A percentile compares a stretch with the other conserved stretches of the same genome.
These are phyloP conservation scores for Linum trigynum DNA, from an alignment of 345 rosid genomes.

Conservation along the genomic window DNA sequence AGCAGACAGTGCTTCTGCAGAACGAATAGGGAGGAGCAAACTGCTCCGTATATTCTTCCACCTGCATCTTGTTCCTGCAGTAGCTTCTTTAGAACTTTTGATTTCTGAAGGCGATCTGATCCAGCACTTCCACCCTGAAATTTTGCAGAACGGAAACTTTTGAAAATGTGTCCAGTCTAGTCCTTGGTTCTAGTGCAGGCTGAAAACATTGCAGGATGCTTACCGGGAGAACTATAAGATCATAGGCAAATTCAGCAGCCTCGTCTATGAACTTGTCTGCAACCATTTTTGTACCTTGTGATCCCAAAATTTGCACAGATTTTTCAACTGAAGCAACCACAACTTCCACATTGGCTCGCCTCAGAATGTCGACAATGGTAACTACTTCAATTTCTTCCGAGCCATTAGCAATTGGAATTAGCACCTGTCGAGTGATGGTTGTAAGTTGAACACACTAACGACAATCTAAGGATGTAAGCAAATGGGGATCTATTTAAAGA, in stretches of 20 bases:
- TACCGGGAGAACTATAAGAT: constrained; percentile 82
- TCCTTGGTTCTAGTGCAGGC: background rate
- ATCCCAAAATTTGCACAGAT: constrained; percentile 46
- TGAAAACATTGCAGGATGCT: background rate
- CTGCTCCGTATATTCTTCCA: constrained; percentile 68
- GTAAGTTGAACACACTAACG: background rate
- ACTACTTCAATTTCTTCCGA: constrained; percentile 76
- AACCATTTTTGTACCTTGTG: constrained; percentile 64
- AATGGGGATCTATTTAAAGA: too few relatives aligned
- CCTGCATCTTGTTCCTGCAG: constrained; percentile 61
- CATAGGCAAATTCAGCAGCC: constrained; percentile 48
- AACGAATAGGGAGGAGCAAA: constrained; percentile 48
- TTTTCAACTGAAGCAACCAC: constrained; percentile 75
- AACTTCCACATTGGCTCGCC: constrained; percentile 77
- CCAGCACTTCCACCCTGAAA: constrained; percentile 64
- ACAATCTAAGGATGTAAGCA: constrained; percentile 2
- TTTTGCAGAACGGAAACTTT: background rate
- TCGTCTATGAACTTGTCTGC: constrained; percentile 65
- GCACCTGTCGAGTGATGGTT: constrained; percentile 41
- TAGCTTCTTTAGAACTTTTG: constrained; percentile 62
- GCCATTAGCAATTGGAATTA: constrained; percentile 79
- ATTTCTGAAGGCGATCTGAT: constrained; percentile 53
- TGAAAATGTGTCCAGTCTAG: background rate
- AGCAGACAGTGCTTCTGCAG: constrained; percentile 64
- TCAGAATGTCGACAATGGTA: constrained; percentile 54